Percentiles rank a stretch among this genome's conserved stretches.
Evolutionary conservation across 257 asterid species (phyloP).

Genomic region (Ligustrum vulgare): DNA sequence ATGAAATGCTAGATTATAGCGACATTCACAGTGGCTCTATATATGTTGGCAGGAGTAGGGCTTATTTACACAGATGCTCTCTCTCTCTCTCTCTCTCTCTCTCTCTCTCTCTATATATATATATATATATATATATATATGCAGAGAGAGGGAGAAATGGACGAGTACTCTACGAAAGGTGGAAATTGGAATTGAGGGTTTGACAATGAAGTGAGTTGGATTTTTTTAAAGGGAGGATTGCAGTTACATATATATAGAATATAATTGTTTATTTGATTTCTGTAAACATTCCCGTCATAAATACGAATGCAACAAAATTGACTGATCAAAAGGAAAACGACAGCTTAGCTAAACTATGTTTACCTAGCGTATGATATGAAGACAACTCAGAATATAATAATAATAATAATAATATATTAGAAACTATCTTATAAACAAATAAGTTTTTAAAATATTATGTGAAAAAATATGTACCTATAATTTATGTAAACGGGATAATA

Average conservation of each 20-base stretch:
- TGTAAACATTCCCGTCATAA: not conserved
- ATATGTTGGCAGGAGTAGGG: not conserved
- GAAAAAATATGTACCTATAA: too few relatives aligned
- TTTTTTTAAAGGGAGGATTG: not conserved
- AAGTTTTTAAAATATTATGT: too few relatives aligned
- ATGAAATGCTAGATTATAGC: not conserved
- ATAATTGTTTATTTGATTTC: not conserved
- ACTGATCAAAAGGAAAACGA: not conserved
- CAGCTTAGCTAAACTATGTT: not conserved
- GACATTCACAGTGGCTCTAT: not conserved
- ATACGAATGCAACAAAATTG: not conserved
- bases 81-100: too few relatives aligned
- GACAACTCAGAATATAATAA: not conserved
- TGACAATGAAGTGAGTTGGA: not conserved
- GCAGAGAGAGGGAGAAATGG: not conserved
- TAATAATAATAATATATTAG: too few relatives aligned
- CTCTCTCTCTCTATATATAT: not conserved
- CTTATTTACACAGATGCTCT: not conserved
- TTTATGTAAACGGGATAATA: too few relatives aligned
- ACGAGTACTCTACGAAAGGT: not conserved
- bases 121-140: too few relatives aligned
- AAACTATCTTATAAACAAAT: too few relatives aligned
- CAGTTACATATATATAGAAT: not conserved
- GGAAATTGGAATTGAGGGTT: not conserved
- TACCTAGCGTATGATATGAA: not conserved